Conservation (phyloP, 345 rosid species). For the Firmiana major region DNA sequence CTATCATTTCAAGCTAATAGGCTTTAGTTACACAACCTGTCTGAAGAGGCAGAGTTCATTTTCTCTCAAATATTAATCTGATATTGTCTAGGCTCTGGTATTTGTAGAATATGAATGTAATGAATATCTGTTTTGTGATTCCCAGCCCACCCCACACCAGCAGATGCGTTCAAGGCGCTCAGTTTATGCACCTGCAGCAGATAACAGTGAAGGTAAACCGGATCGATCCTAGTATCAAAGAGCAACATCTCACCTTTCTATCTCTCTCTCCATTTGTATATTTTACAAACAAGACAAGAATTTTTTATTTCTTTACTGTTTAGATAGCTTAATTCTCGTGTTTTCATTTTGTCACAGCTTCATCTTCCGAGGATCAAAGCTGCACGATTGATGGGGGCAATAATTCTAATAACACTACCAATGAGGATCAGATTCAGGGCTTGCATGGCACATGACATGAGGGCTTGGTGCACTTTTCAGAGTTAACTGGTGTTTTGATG, state of each 20-base stretch:
- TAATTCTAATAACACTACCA: neutral
- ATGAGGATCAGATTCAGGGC: slow-evolving; percentile 12
- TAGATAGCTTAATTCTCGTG: too few species aligned
- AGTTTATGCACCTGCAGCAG: slow-evolving; percentile 63
- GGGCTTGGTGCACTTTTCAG: neutral
- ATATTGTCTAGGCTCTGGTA: neutral
- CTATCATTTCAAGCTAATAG: neutral
- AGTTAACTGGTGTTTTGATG: neutral
- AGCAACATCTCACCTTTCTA: too few species aligned
- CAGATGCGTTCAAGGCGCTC: slow-evolving; percentile 71
- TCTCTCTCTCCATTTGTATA: too few species aligned
- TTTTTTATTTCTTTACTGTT: too few species aligned
- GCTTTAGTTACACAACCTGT: neutral
- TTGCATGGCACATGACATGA: neutral
- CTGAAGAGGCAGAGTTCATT: too few species aligned
- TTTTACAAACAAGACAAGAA: too few species aligned
- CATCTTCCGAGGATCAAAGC: slow-evolving; percentile 21
- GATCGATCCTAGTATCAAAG: neutral
- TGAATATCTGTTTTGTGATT: slow-evolving; percentile 3
- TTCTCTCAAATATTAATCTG: neutral
- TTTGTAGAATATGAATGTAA: neutral
- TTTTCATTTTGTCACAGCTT: neutral
- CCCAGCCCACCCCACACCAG: slow-evolving; percentile 76
- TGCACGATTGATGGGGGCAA: neutral
- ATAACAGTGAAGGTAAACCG: slow-evolving; percentile 41